Conservation (phyloP, 805 yeast genomes). For the Zygotorulaspora florentina region DNA sequence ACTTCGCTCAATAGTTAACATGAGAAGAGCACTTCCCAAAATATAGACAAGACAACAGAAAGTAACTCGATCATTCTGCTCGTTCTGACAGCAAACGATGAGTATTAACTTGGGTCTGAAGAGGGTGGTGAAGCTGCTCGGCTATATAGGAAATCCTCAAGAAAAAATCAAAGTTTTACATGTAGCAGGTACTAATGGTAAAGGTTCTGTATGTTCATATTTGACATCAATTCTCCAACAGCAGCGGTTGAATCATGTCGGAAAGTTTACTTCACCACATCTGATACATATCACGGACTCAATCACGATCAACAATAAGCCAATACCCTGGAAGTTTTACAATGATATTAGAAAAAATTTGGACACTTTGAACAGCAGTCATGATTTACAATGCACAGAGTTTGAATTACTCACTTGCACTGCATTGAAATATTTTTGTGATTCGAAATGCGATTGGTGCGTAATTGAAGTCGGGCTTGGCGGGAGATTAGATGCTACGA, state of each 20-base stretch:
- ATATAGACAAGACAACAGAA: too few relatives aligned
- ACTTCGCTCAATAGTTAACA: too few relatives aligned
- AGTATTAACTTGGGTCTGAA: constrained; percentile 57
- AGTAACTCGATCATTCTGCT: too few relatives aligned
- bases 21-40: too few relatives aligned
- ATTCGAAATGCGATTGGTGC: constrained; percentile 61
- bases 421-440: constrained; percentile 71
- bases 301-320: constrained; percentile 57
- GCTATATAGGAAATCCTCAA: constrained; percentile 66
- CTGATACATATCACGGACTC: constrained; percentile 69
- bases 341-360: constrained; percentile 43
- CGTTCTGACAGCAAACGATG: constrained; percentile 36
- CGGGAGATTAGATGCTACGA: constrained; percentile 86
- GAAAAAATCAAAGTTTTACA: constrained; percentile 64
- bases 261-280: constrained; percentile 90
- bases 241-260: constrained; percentile 39
- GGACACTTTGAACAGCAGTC: constrained; percentile 35
- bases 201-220: constrained; percentile 89
- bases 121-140: constrained; percentile 45
- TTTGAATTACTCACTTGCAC: constrained; percentile 83
- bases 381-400: constrained; percentile 68
- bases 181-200: constrained; percentile 95
- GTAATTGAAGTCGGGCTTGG: constrained; percentile 95
- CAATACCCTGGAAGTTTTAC: constrained; percentile 49
- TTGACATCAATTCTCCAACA: constrained; percentile 58